phyloP scores from a whole-genome alignment of 2,329 filamentous ascomycete genomes.

The Aspergillus puulaauensis region DNA sequence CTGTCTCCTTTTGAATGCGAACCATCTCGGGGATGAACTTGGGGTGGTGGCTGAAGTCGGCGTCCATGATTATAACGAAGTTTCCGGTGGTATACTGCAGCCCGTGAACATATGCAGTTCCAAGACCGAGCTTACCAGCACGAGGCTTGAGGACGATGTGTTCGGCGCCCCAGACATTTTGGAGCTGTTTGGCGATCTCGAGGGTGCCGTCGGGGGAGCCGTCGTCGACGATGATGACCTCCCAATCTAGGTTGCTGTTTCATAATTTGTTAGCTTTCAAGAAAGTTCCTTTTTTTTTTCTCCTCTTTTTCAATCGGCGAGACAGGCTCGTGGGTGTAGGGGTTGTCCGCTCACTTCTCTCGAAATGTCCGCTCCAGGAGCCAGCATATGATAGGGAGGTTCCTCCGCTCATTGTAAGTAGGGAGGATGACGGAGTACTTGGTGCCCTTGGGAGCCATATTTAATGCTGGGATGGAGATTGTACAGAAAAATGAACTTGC shows the following conservation, averaged over 20 bases:
- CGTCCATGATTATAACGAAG: slow-evolving; percentile 99
- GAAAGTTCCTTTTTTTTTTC: background rate
- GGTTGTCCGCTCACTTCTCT: slow-evolving; percentile 63
- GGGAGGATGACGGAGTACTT: slow-evolving; percentile 98
- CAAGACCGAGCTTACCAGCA: slow-evolving; percentile 92
- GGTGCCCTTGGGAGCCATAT: slow-evolving; percentile 52
- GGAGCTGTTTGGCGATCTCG: slow-evolving; percentile 84
- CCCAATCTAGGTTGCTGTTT: slow-evolving; percentile 84
- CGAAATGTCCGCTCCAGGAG: slow-evolving; percentile 89
- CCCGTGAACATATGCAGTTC: slow-evolving; percentile 93
- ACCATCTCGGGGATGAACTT: slow-evolving; percentile 99
- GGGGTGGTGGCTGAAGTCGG: slow-evolving; percentile 97
- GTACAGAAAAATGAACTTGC: background rate
- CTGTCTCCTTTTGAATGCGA: slow-evolving; percentile 68
- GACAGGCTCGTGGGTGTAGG: background rate
- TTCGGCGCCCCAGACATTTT: slow-evolving; percentile 73
- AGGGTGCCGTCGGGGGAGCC: slow-evolving; percentile 95
- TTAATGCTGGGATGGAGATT: slow-evolving; percentile 13
- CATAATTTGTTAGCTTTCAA: background rate
- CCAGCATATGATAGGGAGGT: slow-evolving; percentile 94
- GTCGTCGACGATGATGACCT: slow-evolving; percentile 97
- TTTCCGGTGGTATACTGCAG: slow-evolving; percentile 87
- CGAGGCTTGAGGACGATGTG: slow-evolving; percentile 84
- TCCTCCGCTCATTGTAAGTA: slow-evolving; percentile 97
- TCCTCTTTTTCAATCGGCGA: background rate